Evolutionary conservation across 768 basidiomycete species (phyloP).

Genomic region (Lyophyllum shimeji): DNA sequence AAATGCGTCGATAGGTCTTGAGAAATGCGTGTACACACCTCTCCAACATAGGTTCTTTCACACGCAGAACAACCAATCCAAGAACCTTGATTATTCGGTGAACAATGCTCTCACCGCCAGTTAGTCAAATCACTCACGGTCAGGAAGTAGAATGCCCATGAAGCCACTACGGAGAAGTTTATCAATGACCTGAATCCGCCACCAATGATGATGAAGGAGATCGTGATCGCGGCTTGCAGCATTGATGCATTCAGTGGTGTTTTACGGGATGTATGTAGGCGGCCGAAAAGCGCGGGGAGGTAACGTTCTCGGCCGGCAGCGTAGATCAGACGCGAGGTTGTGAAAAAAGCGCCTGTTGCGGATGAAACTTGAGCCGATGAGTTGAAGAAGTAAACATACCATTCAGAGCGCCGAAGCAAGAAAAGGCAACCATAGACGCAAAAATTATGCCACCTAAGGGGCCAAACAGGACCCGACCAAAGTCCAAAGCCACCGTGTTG

Average conservation of each 20-base stretch:
- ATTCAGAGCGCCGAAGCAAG: conserved; percentile 94
- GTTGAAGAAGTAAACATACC: conserved; percentile 38
- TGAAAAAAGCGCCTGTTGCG: conserved; percentile 62
- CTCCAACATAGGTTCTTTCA: conserved; percentile 89
- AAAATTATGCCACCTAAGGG: conserved; percentile 85
- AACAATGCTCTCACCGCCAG: not conserved
- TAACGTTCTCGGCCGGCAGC: conserved; percentile 88
- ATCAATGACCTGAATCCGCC: conserved; percentile 88
- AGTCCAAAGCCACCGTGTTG: conserved; percentile 90
- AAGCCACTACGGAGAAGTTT: conserved; percentile 87
- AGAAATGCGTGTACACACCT: conserved; percentile 37
- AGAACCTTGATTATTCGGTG: conserved; percentile 55
- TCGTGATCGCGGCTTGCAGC: conserved; percentile 74
- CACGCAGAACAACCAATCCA: conserved; percentile 81
- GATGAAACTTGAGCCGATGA: conserved; percentile 4
- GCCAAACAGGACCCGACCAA: conserved; percentile 85
- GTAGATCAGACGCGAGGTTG: conserved; percentile 82
- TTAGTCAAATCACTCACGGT: conserved; percentile 51
- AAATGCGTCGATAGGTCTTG: not conserved
- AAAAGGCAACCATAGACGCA: conserved; percentile 89
- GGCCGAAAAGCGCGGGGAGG: conserved; percentile 82
- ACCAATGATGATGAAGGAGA: conserved; percentile 78
- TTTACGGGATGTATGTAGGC: conserved; percentile 66
- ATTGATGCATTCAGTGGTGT: conserved; percentile 90
- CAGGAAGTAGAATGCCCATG: conserved; percentile 86